Evolutionary conservation across 78 protist species (phyloP).

Genomic region (Mantamonas sphyraenae): DNA sequence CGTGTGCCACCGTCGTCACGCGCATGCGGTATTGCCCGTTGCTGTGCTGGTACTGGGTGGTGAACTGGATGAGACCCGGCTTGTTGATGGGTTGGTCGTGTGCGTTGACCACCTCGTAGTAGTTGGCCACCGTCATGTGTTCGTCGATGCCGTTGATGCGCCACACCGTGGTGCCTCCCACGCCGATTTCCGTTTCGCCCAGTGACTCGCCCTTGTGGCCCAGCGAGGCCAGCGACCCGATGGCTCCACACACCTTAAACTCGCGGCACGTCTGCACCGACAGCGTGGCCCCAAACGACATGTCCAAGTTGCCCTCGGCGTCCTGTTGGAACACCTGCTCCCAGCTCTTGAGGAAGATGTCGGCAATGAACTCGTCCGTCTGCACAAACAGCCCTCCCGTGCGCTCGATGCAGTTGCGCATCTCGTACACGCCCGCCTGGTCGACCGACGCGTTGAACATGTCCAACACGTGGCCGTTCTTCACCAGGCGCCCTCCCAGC

Average conservation of each 20-base stretch:
- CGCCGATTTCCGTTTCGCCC: slow-evolving; percentile 87
- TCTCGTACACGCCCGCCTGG: slow-evolving; percentile 86
- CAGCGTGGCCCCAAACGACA: slow-evolving; percentile 63
- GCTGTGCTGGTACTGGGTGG: slow-evolving; percentile 71
- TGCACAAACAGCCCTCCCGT: too few species aligned
- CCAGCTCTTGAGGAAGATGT: too few species aligned
- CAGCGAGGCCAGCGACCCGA: slow-evolving; percentile 61
- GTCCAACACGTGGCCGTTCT: slow-evolving; percentile 71
- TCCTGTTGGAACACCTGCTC: slow-evolving; percentile 44
- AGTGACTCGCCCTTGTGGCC: too few species aligned
- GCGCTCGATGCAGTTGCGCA: too few species aligned
- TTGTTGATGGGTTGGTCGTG: background rate
- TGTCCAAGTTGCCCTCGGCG: slow-evolving; percentile 14
- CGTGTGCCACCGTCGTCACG: slow-evolving; percentile 83
- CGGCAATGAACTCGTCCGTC: too few species aligned
- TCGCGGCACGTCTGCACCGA: slow-evolving; percentile 36
- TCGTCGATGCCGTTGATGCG: slow-evolving; percentile 42
- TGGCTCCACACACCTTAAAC: slow-evolving; percentile 80
- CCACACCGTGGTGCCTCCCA: slow-evolving; percentile 91
- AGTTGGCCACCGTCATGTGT: slow-evolving; percentile 65
- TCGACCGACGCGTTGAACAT: slow-evolving; percentile 74
- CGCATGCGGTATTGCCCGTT: slow-evolving; percentile 74
- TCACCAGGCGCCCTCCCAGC: slow-evolving; percentile 50
- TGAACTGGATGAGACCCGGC: slow-evolving; percentile 75
- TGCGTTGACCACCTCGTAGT: slow-evolving; percentile 69